Conservation (phyloP, 352 stramenopile species). For the Phytophthora litchii region DNA sequence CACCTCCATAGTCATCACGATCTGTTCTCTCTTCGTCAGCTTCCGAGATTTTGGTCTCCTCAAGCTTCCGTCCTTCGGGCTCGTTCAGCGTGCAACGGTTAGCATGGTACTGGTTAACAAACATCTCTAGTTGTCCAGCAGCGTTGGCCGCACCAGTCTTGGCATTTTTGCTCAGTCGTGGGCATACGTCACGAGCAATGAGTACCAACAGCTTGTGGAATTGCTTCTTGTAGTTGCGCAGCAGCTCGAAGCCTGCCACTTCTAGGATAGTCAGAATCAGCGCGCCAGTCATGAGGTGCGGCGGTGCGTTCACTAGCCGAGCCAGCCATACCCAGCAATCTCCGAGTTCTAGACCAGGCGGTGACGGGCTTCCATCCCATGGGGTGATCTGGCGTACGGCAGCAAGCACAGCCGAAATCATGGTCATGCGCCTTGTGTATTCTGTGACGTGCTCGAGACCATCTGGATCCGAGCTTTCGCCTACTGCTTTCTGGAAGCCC, state of each 20-base stretch:
- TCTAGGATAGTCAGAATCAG: constrained; percentile 79
- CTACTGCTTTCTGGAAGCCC: constrained; percentile 70
- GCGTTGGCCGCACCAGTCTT: constrained; percentile 80
- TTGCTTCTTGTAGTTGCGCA: constrained; percentile 68
- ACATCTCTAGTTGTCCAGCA: constrained; percentile 72
- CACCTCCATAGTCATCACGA: constrained; percentile 31
- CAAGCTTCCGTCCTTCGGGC: constrained; percentile 64
- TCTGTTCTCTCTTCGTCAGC: constrained; percentile 77
- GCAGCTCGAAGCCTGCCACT: constrained; percentile 74
- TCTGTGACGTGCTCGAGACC: constrained; percentile 77
- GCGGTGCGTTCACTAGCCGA: constrained; percentile 69
- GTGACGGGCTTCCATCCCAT: constrained; percentile 60
- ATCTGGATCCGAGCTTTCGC: constrained; percentile 61
- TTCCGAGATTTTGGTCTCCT: constrained; percentile 71
- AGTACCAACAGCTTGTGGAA: constrained; percentile 82
- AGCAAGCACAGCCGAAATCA: constrained; percentile 71
- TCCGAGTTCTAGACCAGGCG: constrained; percentile 55
- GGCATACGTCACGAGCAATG: constrained; percentile 68
- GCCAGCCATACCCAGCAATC: constrained; percentile 81
- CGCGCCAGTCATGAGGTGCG: constrained; percentile 72
- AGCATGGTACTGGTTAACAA: constrained; percentile 72
- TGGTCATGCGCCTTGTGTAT: constrained; percentile 83
- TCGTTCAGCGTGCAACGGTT: constrained; percentile 63
- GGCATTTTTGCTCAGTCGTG: constrained; percentile 70
- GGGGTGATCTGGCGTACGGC: constrained; percentile 74